phyloP scores from a whole-genome alignment of 176 grass and related monocot genomes.

The Triticum turgidum region DNA sequence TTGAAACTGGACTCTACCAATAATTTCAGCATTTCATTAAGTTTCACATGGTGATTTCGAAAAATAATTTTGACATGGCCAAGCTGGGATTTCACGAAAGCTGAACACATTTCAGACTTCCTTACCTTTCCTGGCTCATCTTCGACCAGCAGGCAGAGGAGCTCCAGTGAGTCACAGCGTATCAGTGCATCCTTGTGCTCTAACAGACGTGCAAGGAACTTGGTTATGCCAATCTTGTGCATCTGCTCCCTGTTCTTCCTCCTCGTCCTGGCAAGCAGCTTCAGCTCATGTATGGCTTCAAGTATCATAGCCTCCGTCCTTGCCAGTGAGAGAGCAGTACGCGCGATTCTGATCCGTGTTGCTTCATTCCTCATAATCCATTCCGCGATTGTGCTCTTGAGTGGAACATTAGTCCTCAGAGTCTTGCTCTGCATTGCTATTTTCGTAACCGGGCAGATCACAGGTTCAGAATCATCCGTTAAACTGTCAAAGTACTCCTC shows the following conservation, averaged over 20 bases:
- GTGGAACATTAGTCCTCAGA: constrained; percentile 57
- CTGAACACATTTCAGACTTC: constrained; percentile 2
- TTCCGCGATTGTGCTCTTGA: constrained; percentile 77
- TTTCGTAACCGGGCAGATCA: constrained; percentile 76
- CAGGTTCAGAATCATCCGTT: constrained; percentile 43
- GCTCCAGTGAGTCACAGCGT: constrained; percentile 57
- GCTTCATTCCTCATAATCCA: constrained; percentile 80
- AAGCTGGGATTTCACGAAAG: neutral
- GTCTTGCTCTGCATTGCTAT: constrained; percentile 54
- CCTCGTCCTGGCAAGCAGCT: constrained; percentile 43
- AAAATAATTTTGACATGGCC: neutral
- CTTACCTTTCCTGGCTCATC: constrained; percentile 85
- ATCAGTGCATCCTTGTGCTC: constrained; percentile 55
- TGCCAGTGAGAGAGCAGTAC: constrained; percentile 50
- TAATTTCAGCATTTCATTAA: neutral
- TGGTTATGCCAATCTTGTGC: constrained; percentile 80
- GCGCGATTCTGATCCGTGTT: constrained; percentile 56
- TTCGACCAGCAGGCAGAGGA: constrained; percentile 62
- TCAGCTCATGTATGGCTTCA: constrained; percentile 77
- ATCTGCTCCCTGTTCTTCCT: constrained; percentile 71
- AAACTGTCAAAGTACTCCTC: constrained; percentile 61
- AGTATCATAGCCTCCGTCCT: constrained; percentile 60
- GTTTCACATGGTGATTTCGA: neutral
- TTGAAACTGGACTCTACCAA: neutral
- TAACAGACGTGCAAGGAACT: constrained; percentile 59